These are phyloP conservation scores for Lagerstroemia speciosa DNA, from an alignment of 345 rosid genomes.

Conservation along the genomic window DNA sequence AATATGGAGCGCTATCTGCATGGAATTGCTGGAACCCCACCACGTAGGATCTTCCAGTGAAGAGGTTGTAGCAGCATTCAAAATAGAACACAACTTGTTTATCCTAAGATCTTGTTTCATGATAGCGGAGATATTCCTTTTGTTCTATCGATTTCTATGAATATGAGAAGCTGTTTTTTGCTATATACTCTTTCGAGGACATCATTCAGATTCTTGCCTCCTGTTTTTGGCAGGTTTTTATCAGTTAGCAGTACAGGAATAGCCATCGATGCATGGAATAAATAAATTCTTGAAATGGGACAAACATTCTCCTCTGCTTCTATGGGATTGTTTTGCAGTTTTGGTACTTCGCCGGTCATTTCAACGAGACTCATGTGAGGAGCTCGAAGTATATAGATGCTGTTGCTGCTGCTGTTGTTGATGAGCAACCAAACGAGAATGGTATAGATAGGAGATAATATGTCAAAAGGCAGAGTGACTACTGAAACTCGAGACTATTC, in stretches of 20 bases:
- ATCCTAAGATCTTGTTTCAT: too few species aligned
- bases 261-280: background rate
- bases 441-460: constrained; percentile 5
- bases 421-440: background rate
- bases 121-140: background rate
- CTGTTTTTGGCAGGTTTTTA: background rate
- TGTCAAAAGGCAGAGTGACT: background rate
- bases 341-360: background rate
- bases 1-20: too few species aligned
- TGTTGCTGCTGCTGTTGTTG: background rate
- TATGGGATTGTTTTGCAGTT: background rate
- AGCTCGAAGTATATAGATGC: background rate
- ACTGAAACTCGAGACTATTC: background rate
- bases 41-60: too few species aligned
- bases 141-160: background rate
- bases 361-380: background rate
- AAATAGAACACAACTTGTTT: too few species aligned
- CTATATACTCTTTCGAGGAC: background rate
- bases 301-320: background rate
- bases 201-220: background rate
- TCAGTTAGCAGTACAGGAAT: background rate
- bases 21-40: too few species aligned
- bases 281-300: constrained; percentile 1
- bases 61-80: too few species aligned
- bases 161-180: too few species aligned